Base-by-base conservation (phyloP, 495 filamentous ascomycete species). In the Venustampulla echinocandica region DNA sequence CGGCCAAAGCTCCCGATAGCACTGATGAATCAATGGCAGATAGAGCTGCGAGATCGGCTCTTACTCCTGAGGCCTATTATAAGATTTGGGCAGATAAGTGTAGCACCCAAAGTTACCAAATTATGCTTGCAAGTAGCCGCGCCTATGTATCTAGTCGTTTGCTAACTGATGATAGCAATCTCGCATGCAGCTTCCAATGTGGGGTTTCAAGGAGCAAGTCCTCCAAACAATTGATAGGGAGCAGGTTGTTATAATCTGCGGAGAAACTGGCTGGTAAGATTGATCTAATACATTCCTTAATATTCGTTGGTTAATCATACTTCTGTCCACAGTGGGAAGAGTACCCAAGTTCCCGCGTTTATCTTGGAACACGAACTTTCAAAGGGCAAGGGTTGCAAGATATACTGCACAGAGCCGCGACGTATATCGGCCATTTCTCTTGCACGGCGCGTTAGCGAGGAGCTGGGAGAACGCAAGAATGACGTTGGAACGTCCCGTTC, bases 351-450 rank as follows among this genome's bases (percentile, higher is more conserved):
- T 4, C 92, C 92, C 19, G 80, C 88, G 1, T 98, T 87, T 61
- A 77, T 98, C 15, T 67, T 98, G 1, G 92, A 98, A 55, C 76
- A 93, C 50, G 83, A 95, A 56, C 75, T 98, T 52, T 76, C 77
- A 10, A 69, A 80, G 35, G 89, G 89, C 6, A 84, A 79, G 28
- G 66, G 74, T 11, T 96, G 90, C 66, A 96, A 90, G 59, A 80
- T 98, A 14, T 96, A 90, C 61, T 93, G 90, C 59, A 95, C 92
- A 0, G 87, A 97, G 59, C 92, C 92, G n/a, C 80, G 92, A 10
- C 76, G 92, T 59, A 98, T 98, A 49, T 98, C 92, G 3, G 92
- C 92, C 5, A 87, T 97, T 18, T 95, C 90, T 13, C 69, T 98
- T 21, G 92, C 92, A 17, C 74, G 81, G 20, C 79, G 92, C 58